Base-by-base conservation (phyloP, 768 basidiomycete genomes). In the Leccinum sublutescens region DNA sequence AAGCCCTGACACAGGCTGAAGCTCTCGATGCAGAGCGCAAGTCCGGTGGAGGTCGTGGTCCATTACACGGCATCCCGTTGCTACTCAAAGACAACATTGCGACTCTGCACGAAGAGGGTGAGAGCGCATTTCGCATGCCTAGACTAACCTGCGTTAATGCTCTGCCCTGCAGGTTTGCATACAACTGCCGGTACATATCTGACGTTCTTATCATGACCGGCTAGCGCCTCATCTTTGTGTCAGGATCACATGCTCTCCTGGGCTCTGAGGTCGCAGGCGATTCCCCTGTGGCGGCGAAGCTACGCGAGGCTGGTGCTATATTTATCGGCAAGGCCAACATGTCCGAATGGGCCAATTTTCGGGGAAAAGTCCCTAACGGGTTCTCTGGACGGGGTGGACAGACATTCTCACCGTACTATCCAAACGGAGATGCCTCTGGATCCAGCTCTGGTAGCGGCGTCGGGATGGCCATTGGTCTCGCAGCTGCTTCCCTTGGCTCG, bases 31-130 rank as follows among this genome's bases (percentile, higher is more conserved):
- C 56, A 1, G 84, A 85, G 61, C 78, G 85, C 45, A 77, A 72
- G 57, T 49, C n/a, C 3, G 68, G 63, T 23, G 81, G 82, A 3
- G 74, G 77, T 38, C 76, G 82, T 40, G 77, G 82, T 10, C 67
- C 67, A 4, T 60, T 86, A 54, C 85, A 86, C 64, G 85, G 85
- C 0, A 86, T 86, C 43, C 85, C 84, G 0, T 69, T 85, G n/a
- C 64, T 86, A 7, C 64, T 86, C 33, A 85, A 86, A 68, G 84
- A 75, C 58, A 77, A 76, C 59, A 72, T 76, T 25, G 75, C 74
- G 7, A 77, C 75, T 12, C 27, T 69, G n/a, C 57, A 67, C 60
- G 57, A 65, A 19, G 74, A 76, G 43, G 69, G 71, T 70, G 59
- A 57, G 70, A 49, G 8, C 12, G 11, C 29, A 1, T 48, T 31